A percentile compares a stretch with the other conserved stretches of the same genome.
These are phyloP conservation scores for Pseudogymnoascus sp. DNA, from an alignment of 2,329 filamentous ascomycete species.

Conservation along the genomic window DNA sequence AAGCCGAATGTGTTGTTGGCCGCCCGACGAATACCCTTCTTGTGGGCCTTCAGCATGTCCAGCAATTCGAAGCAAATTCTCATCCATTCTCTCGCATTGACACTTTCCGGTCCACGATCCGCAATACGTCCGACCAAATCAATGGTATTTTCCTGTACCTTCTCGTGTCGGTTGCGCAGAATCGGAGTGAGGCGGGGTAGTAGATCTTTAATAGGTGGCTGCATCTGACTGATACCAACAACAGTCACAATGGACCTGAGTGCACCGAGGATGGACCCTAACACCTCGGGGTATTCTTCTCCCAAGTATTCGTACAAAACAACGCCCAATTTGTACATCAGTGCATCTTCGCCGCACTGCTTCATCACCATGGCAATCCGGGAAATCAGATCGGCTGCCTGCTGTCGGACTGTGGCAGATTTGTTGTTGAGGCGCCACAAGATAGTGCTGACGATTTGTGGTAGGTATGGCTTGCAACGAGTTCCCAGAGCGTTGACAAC, in stretches of 20 bases:
- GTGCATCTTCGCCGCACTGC: slow-evolving; percentile 89
- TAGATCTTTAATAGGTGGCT: slow-evolving; percentile 93
- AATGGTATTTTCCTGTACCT: slow-evolving; percentile 98
- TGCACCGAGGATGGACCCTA: slow-evolving; percentile 91
- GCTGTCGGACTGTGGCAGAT: slow-evolving; percentile 89
- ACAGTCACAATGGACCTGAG: slow-evolving; percentile 95
- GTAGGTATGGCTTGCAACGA: slow-evolving; percentile 90
- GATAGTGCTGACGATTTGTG: slow-evolving; percentile 94
- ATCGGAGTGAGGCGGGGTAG: slow-evolving; percentile 95
- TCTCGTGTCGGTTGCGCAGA: slow-evolving; percentile 94
- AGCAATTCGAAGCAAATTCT: slow-evolving; percentile 97
- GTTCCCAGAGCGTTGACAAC: slow-evolving; percentile 92
- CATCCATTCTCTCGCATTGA: slow-evolving; percentile 99
- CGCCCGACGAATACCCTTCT: slow-evolving; percentile 95
- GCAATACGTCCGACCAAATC: slow-evolving; percentile 96
- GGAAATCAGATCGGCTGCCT: slow-evolving; percentile 92
- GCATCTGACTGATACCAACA: slow-evolving; percentile 96
- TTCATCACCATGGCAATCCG: slow-evolving; percentile 99
- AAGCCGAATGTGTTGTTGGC: slow-evolving; percentile 99
- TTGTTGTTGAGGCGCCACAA: slow-evolving; percentile 98
- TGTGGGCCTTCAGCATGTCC: slow-evolving; percentile 99
- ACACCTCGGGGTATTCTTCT: slow-evolving; percentile 95
- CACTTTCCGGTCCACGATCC: slow-evolving; percentile 89
- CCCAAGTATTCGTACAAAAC: slow-evolving; percentile 97
- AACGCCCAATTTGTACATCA: slow-evolving; percentile 91